Percentiles rank a stretch among this genome's conserved stretches.
Evolutionary conservation across 2,329 filamentous ascomycete genomes (phyloP).

Genomic region (Xylaria sp.): DNA sequence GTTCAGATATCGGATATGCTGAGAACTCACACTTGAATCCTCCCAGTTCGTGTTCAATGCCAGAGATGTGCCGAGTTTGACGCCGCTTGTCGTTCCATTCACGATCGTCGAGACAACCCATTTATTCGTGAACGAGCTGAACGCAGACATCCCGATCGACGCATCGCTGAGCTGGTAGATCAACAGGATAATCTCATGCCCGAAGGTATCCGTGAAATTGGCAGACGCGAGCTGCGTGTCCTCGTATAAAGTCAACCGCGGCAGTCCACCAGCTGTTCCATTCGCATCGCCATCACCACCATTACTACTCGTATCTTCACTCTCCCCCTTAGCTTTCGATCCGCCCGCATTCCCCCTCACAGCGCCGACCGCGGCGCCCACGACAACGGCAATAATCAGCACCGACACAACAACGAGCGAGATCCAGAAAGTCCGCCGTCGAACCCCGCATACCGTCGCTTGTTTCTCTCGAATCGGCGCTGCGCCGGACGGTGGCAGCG

Average conservation of each 20-base stretch:
- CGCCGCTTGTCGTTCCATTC: slow-evolving; percentile 22
- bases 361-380: slow-evolving; percentile 16
- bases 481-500: neutral
- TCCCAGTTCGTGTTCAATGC: slow-evolving; percentile 10
- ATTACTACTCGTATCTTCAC: neutral
- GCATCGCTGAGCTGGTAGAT: slow-evolving; percentile 27
- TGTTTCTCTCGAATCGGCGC: neutral
- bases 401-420: slow-evolving; percentile 9
- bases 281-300: neutral
- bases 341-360: neutral
- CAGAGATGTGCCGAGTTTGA: slow-evolving; percentile 12
- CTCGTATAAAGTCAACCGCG: slow-evolving; percentile 3
- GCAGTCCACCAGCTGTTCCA: neutral
- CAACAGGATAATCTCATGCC: slow-evolving; percentile 26
- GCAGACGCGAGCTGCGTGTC: slow-evolving; percentile 25
- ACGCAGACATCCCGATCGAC: slow-evolving; percentile 28
- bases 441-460: slow-evolving; percentile 17
- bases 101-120: slow-evolving; percentile 28
- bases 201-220: slow-evolving; percentile 28
- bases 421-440: slow-evolving; percentile 17
- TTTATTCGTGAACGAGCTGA: slow-evolving; percentile 24
- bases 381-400: slow-evolving; percentile 13
- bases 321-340: neutral
- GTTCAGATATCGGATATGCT: neutral
- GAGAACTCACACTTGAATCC: slow-evolving; percentile 6